Evolutionary conservation across 1,284 basidiomycete genomes (phyloP), one percentile per base, ranked within the genome.

Genomic region (Cystobasidium sp.): DNA sequence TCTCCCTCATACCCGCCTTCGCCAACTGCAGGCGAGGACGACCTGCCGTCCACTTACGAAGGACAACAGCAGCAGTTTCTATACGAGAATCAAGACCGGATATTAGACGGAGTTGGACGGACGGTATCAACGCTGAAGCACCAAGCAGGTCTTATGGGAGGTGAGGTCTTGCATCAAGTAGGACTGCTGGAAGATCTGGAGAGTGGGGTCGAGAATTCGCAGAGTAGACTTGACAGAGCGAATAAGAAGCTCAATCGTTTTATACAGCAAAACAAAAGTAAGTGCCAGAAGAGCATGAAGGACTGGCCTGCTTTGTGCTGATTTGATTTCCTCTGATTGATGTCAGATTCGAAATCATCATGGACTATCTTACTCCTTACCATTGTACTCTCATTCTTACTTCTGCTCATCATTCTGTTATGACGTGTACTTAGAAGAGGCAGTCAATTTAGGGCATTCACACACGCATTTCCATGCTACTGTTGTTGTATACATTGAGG

Each of bases 111-210:
- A 0, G 94, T 97, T 79, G 87, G 89, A 0, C 92, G 92, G 0
- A 93, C 93, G 1, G 81, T 97, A 56, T 87, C 81, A 72, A 94
- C 89, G 1, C 84, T 97, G 18, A 89, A 89, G 0, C 89, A 91
- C 76, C 94, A 96, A 83, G 94, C 94, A 1, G 91, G 90, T 3
- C 83, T 95, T 51, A 97, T 97, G 87, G 94, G 94, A 0, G 88
- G 88, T 68, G 94, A 97, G 81, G 91, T 95, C 61, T 84, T 82
- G 6, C 92, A 94, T 81, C 94, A 96, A 78, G 91, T 89, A 77
- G 92, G 75, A 12, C 31, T 76, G 66, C 66, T 76, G 6, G 61
- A 59, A 16, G 63, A 68, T 20, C 39, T 76, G 6, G 71, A 74
- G 39, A 53, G 49, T 8, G 46, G 56, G 4, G 75, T 76, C 6